Evolutionary conservation across 2,329 filamentous ascomycete species (phyloP).

Genomic region (Phaeosphaeria sp.): DNA sequence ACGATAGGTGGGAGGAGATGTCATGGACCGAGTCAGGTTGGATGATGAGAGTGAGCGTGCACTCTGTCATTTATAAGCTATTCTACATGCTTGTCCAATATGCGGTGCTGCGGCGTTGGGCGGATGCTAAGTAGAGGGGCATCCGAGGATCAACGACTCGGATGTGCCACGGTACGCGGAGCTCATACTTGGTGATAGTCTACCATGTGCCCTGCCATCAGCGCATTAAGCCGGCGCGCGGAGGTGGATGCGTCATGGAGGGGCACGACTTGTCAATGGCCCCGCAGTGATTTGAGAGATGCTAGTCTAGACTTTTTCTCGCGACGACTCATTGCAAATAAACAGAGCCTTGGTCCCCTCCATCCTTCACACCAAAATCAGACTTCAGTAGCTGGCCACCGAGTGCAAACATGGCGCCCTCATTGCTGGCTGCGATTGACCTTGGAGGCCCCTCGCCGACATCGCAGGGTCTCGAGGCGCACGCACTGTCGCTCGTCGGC

Average conservation of each 20-base stretch:
- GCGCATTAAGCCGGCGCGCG: no score
- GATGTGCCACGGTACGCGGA: background rate
- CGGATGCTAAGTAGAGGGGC: background rate
- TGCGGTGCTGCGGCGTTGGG: background rate
- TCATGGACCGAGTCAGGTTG: no score
- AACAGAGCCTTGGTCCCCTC: background rate
- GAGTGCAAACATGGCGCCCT: slow-evolving; percentile 48
- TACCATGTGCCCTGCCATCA: no score
- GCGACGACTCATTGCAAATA: slow-evolving; percentile 9
- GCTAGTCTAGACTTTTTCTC: slow-evolving; percentile 17
- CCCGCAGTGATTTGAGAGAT: slow-evolving; percentile 14
- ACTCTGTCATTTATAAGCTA: background rate
- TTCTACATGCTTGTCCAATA: background rate
- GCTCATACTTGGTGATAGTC: no score
- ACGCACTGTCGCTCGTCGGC: slow-evolving; percentile 64
- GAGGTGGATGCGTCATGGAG: slow-evolving; percentile 12
- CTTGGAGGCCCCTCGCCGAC: slow-evolving; percentile 52
- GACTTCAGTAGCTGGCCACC: background rate
- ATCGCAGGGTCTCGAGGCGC: slow-evolving; percentile 58
- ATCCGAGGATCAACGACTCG: background rate
- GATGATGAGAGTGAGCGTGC: background rate
- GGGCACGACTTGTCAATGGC: slow-evolving; percentile 11
- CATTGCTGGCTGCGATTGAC: slow-evolving; percentile 59
- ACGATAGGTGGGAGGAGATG: no score
- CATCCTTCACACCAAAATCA: background rate